These are phyloP conservation scores for Sphagnum magellanicum DNA, from an alignment of 228 moss, liverwort and hornwort genomes.

Conservation along the genomic window DNA sequence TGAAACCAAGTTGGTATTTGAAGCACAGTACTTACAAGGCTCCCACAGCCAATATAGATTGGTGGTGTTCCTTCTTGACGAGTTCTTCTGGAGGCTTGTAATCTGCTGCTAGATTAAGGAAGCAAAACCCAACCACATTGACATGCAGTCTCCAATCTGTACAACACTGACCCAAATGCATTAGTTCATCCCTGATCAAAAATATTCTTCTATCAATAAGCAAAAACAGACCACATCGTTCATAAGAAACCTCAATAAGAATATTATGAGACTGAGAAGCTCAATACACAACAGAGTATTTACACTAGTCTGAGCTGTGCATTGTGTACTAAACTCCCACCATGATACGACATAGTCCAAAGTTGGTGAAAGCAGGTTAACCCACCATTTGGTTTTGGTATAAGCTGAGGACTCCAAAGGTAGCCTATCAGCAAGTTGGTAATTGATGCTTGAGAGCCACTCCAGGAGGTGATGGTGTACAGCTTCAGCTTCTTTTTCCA, in stretches of 20 bases:
- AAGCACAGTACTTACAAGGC: conserved; percentile 56
- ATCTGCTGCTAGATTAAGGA: conserved; percentile 83
- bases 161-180: neutral
- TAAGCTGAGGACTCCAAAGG: conserved; percentile 97
- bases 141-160: conserved; percentile 89
- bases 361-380: neutral
- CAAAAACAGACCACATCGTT: neutral
- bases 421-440: conserved; percentile 78
- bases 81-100: conserved; percentile 77
- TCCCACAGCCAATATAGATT: conserved; percentile 92
- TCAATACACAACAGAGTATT: neutral
- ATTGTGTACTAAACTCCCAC: no score
- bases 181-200: neutral
- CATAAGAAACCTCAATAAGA: no score
- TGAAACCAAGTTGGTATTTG: no score
- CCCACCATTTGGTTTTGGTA: conserved; percentile 82
- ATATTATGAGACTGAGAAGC: neutral
- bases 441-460: conserved; percentile 86
- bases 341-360: no score
- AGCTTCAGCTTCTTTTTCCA: conserved; percentile 85
- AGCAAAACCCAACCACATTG: conserved; percentile 94
- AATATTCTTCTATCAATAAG: neutral
- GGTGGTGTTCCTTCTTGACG: conserved; percentile 65
- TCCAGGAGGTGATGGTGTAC: conserved; percentile 79
- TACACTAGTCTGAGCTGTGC: neutral